Conservation (phyloP, 805 yeast genomes). For the Spathaspora arborariae region DNA sequence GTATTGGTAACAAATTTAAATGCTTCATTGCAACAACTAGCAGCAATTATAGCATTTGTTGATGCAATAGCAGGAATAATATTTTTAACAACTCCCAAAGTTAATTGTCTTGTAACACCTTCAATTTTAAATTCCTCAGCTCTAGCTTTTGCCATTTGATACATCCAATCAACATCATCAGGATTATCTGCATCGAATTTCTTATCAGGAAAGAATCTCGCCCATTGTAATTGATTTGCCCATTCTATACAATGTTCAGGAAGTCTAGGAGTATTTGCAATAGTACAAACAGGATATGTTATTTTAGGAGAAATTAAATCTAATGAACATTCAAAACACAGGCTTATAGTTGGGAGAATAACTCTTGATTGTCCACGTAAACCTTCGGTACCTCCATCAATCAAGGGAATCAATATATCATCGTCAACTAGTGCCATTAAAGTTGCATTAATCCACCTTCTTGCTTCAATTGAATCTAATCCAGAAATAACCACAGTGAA, state of each 20-base stretch:
- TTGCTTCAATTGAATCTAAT: conserved; percentile 81
- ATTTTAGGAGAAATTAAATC: conserved; percentile 62
- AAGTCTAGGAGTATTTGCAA: conserved; percentile 89
- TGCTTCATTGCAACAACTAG: conserved; percentile 82
- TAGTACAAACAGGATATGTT: conserved; percentile 87
- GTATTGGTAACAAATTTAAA: conserved; percentile 72
- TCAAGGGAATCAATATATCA: conserved; percentile 41
- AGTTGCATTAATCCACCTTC: conserved; percentile 81
- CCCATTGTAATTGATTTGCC: conserved; percentile 79
- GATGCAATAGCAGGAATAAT: conserved; percentile 94
- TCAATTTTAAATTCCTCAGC: conserved; percentile 64
- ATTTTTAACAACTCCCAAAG: conserved; percentile 85
- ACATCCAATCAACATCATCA: conserved; percentile 63
- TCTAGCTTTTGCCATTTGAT: conserved; percentile 48
- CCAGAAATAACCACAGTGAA: conserved; percentile 82
- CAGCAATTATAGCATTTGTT: conserved; percentile 90
- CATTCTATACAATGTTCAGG: conserved; percentile 95
- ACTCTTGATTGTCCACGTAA: conserved; percentile 88
- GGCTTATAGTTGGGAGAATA: conserved; percentile 76
- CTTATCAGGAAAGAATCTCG: conserved; percentile 39
- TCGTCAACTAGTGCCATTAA: conserved; percentile 63
- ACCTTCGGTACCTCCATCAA: conserved; percentile 97
- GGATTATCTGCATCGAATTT: conserved; percentile 67
- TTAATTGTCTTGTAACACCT: conserved; percentile 70
- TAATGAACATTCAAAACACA: conserved; percentile 91